Percentiles rank a stretch among this genome's conserved stretches.
Evolutionary conservation across 1,139 yeast genomes (phyloP).

Genomic region (Hemisphaericaspora xylanilytica): DNA sequence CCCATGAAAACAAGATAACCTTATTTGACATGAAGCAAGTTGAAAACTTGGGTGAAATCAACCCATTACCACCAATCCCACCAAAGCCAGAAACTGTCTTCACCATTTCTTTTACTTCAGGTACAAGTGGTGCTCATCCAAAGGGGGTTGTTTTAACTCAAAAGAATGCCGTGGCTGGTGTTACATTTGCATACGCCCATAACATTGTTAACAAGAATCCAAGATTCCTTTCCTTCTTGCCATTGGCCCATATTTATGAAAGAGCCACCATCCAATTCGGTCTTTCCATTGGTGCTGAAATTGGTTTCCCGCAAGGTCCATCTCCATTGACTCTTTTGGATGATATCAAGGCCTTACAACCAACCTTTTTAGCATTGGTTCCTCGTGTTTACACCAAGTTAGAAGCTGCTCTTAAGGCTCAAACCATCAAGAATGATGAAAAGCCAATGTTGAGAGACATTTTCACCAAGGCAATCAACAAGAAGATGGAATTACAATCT

Average conservation of each 20-base stretch:
- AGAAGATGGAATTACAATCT: constrained; percentile 32
- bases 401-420: constrained; percentile 47
- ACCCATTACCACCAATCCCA: constrained; percentile 43
- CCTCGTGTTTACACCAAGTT: constrained; percentile 40
- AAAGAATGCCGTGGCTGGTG: constrained; percentile 49
- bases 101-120: constrained; percentile 76
- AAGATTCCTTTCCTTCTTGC: constrained; percentile 20
- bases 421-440: constrained; percentile 44
- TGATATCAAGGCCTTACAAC: constrained; percentile 35
- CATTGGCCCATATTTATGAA: constrained; percentile 65
- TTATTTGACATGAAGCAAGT: constrained; percentile 45
- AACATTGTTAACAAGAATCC: constrained; percentile 12
- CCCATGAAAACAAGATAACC: constrained; percentile 24
- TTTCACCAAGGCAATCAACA: constrained; percentile 29
- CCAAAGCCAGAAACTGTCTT: constrained; percentile 55
- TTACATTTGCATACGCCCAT: constrained; percentile 26
- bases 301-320: constrained; percentile 42
- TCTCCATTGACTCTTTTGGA: constrained; percentile 39
- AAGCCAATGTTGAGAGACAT: constrained; percentile 26
- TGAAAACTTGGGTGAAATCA: constrained; percentile 50
- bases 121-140: constrained; percentile 68
- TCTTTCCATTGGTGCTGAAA: constrained; percentile 26
- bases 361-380: constrained; percentile 35
- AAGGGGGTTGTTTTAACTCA: constrained; percentile 72
- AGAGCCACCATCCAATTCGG: constrained; percentile 28